phyloP scores from a whole-genome alignment of 2,329 filamentous ascomycete species.

The Nigrospora osmanthi region DNA sequence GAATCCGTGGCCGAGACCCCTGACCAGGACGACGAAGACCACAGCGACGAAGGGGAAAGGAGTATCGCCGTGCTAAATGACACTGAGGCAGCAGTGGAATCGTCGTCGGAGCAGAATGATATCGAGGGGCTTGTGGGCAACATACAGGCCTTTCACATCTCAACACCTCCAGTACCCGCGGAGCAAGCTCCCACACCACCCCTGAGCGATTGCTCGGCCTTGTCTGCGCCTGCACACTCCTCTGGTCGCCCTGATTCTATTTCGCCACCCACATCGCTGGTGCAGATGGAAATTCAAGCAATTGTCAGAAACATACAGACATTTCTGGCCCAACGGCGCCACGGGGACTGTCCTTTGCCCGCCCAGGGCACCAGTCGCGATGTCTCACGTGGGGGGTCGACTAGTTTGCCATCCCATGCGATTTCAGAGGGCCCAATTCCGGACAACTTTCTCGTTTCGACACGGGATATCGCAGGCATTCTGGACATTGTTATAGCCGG shows the following conservation, averaged over 20 bases:
- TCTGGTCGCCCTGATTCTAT: neutral
- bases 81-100: no score
- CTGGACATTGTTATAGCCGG: slow-evolving; percentile 19
- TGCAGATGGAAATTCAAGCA: slow-evolving; percentile 7
- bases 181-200: slow-evolving; percentile 1
- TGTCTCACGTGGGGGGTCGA: no score
- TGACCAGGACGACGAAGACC: neutral
- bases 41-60: neutral
- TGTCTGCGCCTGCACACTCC: neutral
- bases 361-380: no score
- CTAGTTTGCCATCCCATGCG: neutral
- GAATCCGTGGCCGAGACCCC: no score
- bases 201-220: neutral
- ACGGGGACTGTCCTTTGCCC: slow-evolving; percentile 1
- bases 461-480: slow-evolving; percentile 18
- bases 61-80: neutral
- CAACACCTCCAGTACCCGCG: slow-evolving; percentile 5
- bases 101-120: no score
- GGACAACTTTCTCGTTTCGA: slow-evolving; percentile 14
- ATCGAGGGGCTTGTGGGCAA: no score
- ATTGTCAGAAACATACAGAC: slow-evolving; percentile 16
- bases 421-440: neutral
- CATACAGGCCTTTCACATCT: neutral
- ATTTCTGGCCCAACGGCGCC: slow-evolving; percentile 13
- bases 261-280: no score